Conservation (phyloP, 148 eudicot species). For the Bassia scoparia region DNA sequence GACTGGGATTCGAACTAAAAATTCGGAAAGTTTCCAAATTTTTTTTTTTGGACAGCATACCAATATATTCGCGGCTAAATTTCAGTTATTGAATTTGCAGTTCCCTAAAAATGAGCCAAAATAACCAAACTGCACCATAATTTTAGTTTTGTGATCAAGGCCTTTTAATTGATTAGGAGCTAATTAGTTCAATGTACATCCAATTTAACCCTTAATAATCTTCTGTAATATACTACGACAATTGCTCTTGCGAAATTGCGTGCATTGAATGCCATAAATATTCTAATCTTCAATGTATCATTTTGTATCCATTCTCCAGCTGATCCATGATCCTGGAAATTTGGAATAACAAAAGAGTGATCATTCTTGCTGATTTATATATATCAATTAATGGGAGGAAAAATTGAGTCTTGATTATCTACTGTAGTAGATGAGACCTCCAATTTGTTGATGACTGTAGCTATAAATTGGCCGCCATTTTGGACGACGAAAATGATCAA, state of each 20-base stretch:
- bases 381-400: background rate
- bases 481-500: background rate
- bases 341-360: background rate
- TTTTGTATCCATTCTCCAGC: conserved; percentile 97
- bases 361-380: background rate
- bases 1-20: too few species aligned
- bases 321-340: conserved; percentile 81
- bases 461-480: conserved; percentile 87
- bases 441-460: conserved; percentile 88
- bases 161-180: too few species aligned
- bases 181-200: too few species aligned
- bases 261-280: conserved; percentile 99
- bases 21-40: too few species aligned
- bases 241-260: conserved; percentile 96
- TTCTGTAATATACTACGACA: too few species aligned
- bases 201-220: too few species aligned
- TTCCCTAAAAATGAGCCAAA: too few species aligned
- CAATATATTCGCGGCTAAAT: too few species aligned
- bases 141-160: too few species aligned
- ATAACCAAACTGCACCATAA: too few species aligned
- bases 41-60: too few species aligned
- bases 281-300: conserved; percentile 90
- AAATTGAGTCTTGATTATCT: conserved; percentile 22
- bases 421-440: conserved; percentile 94
- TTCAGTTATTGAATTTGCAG: too few species aligned